Conservation (phyloP, 495 filamentous ascomycete genomes). For the Thermochaetoides thermophila region DNA sequence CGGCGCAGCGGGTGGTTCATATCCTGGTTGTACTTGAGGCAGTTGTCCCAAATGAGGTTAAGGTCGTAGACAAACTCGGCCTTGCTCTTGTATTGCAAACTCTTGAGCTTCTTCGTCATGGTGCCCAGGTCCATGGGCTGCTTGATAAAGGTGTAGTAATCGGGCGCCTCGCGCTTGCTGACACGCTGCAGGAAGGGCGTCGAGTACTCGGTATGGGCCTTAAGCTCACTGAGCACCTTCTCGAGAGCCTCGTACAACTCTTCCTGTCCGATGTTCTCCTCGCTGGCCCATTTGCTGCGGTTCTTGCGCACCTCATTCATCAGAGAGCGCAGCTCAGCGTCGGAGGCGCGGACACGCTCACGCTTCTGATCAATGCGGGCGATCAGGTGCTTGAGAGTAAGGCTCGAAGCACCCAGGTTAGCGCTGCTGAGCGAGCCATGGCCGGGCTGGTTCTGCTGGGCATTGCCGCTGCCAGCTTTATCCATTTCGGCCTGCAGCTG, state of each 20-base stretch:
- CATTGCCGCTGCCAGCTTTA: conserved; percentile 36
- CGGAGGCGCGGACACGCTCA: conserved; percentile 72
- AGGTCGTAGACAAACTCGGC: conserved; percentile 86
- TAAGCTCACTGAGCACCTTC: conserved; percentile 89
- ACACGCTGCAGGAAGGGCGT: conserved; percentile 83
- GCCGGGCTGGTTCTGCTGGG: conserved; percentile 34
- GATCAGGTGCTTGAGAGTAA: conserved; percentile 93
- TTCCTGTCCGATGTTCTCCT: conserved; percentile 92
- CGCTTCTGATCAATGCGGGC: conserved; percentile 86
- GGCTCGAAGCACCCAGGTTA: conserved; percentile 90
- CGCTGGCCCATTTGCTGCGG: conserved; percentile 95
- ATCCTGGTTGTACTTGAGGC: conserved; percentile 86
- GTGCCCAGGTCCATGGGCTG: conserved; percentile 94
- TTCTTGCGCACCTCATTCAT: conserved; percentile 97
- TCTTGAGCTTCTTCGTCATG: conserved; percentile 96
- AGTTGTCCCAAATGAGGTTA: conserved; percentile 93
- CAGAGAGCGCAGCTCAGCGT: conserved; percentile 76
- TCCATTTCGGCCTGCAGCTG: conserved; percentile 92
- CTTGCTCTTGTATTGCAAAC: conserved; percentile 79
- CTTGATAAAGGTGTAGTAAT: conserved; percentile 88
- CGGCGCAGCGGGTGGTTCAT: conserved; percentile 76
- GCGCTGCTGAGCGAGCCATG: conserved; percentile 83
- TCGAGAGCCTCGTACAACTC: conserved; percentile 94
- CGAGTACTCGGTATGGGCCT: conserved; percentile 92
- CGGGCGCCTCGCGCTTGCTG: conserved; percentile 90